Evolutionary conservation across 2,329 filamentous ascomycete species (phyloP), one percentile per base, ranked within the genome.

Genomic region (Aspergillus neotritici): DNA sequence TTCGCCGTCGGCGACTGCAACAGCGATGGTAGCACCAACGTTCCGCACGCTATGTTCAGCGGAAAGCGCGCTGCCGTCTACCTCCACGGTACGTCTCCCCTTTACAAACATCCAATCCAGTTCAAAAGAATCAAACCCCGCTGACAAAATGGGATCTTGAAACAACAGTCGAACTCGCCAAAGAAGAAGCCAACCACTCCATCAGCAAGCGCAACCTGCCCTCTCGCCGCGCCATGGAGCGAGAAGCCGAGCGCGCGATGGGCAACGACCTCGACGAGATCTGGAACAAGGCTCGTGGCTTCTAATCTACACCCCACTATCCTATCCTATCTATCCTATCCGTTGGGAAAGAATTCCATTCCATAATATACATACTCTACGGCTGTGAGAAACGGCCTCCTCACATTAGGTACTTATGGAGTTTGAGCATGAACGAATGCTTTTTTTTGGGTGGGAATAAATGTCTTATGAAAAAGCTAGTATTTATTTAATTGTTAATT

Each of bases 1-100:
- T 82, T 75, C 51, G 79, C 76, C 4, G 60, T 82, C 14, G 79
- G 80, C 0, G 79, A 83, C 49, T 74, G 73, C 10, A 83, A 82
- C 60, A 73, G 71, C 28, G 78, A 82, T 41, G 74, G 74, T n/a
- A 65, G 69, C 7, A 81, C 78, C 3, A 83, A 82, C 49, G 73
- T 82, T 1, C 78, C 78, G 0, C 79, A 82, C 48, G 79, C 80
- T 0, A 70, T 83, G 53, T 82, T 68, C 54, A 75, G 66, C 10
- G 79, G 78, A 3, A 83, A 83, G 69, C 61, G 71, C 25, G 67
- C 78, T 0, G 78, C 76, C 4, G 78, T 83, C 1, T 78, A 64
- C 37, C 46, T 79, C 4, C 79, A 83, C 50, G 70, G 77, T 79
- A 55, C 66, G 75, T 64, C 41, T n/a, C n/a, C n/a, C n/a, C n/a